Evolutionary conservation across 495 filamentous ascomycete genomes (phyloP).

Genomic region (Talaromyces wortmannii): DNA sequence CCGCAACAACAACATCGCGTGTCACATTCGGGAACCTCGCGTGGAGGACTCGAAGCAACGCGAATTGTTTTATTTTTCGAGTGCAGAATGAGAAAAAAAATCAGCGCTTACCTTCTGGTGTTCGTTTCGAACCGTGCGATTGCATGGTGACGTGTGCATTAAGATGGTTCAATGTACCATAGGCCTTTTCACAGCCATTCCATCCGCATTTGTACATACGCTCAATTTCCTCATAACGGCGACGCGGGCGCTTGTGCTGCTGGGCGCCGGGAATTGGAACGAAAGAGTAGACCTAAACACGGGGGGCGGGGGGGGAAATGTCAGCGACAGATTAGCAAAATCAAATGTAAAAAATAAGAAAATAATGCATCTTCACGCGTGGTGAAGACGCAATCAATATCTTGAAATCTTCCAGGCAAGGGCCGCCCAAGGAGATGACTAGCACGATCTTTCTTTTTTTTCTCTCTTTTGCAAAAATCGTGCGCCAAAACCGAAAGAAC

Average conservation of each 20-base stretch:
- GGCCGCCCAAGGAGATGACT: slow-evolving; percentile 7
- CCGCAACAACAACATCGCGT: slow-evolving; percentile 1
- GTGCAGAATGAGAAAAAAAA: slow-evolving; percentile 3
- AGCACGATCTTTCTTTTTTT: slow-evolving; percentile 5
- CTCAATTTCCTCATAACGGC: slow-evolving; percentile 97
- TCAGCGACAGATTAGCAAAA: slow-evolving; percentile 11
- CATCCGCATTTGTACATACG: slow-evolving; percentile 99
- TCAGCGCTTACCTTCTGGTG: slow-evolving; percentile 78
- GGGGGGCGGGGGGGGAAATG: too few relatives aligned
- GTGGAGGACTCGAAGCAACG: too few relatives aligned
- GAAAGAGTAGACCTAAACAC: slow-evolving; percentile 87
- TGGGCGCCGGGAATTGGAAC: slow-evolving; percentile 96
- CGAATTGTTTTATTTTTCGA: background rate
- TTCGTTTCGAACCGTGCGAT: slow-evolving; percentile 84
- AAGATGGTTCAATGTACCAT: slow-evolving; percentile 91
- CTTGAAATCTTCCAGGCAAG: background rate
- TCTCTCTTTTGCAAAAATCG: slow-evolving; percentile 6
- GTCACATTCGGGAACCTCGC: too few relatives aligned
- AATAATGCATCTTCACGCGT: background rate
- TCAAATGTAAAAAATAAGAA: background rate
- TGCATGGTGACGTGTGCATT: slow-evolving; percentile 99
- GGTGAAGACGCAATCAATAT: slow-evolving; percentile 1
- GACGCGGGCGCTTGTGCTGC: slow-evolving; percentile 92
- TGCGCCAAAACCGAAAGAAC: slow-evolving; percentile 37
- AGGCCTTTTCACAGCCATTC: slow-evolving; percentile 97